These are phyloP conservation scores for Cladorrhinum sp. DNA, from an alignment of 2,329 filamentous ascomycete genomes.

Conservation along the genomic window DNA sequence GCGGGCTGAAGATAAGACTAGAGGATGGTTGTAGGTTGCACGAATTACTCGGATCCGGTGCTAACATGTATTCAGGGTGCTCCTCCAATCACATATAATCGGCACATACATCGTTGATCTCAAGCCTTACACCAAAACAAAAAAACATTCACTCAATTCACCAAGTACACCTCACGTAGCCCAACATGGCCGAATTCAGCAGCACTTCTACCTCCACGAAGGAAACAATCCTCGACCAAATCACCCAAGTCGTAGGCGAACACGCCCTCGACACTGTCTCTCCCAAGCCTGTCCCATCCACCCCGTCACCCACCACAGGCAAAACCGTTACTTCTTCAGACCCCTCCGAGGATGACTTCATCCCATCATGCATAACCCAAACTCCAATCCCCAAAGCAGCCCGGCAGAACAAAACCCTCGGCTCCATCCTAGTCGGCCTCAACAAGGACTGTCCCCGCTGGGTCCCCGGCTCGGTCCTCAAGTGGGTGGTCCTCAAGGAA, in stretches of 20 bases:
- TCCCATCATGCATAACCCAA: constrained; percentile 1
- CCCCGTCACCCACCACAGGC: not conserved
- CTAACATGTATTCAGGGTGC: too few species aligned
- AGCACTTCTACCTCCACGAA: not conserved
- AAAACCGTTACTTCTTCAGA: not conserved
- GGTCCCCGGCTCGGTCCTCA: not conserved
- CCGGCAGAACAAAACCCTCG: not conserved
- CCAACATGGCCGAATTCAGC: not conserved
- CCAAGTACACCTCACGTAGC: not conserved
- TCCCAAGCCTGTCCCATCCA: not conserved
- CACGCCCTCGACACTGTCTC: not conserved
- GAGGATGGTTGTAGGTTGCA: too few species aligned
- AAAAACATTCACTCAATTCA: not conserved
- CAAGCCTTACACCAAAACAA: not conserved
- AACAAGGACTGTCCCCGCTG: not conserved
- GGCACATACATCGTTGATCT: not conserved
- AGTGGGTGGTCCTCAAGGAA: not conserved
- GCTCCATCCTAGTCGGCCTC: not conserved
- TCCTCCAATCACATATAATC: not conserved
- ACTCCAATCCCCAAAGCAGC: not conserved
- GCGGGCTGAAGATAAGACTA: not conserved
- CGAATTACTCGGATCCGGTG: too few species aligned
- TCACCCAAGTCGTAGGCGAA: not conserved
- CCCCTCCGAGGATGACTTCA: not conserved
- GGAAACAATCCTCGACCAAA: not conserved